Evolutionary conservation across 2,329 filamentous ascomycete genomes (phyloP).

Genomic region (Lasiodiplodia sp.): DNA sequence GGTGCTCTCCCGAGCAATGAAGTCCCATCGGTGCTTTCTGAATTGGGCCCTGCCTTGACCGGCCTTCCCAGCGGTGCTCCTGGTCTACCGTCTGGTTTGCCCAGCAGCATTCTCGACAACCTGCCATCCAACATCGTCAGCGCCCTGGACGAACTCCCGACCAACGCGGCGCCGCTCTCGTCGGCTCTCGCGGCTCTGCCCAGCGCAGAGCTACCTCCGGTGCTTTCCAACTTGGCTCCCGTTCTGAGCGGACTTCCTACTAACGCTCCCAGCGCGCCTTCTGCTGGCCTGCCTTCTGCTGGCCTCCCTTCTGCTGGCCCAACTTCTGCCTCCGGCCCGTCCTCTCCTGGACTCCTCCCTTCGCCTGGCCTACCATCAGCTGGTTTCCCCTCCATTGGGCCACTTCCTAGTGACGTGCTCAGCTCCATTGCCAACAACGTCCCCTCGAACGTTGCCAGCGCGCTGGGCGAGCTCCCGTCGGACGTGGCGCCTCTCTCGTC

Average conservation of each 20-base stretch:
- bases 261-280: not conserved
- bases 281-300: not conserved
- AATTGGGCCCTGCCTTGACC: not conserved
- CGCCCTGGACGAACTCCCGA: not conserved
- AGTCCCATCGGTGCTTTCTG: not conserved
- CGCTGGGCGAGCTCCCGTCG: not conserved
- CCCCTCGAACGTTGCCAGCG: not conserved
- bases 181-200: not conserved
- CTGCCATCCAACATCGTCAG: not conserved
- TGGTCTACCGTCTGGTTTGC: not conserved
- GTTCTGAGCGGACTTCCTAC: not conserved
- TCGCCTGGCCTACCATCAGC: not conserved
- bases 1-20: not conserved
- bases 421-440: not conserved
- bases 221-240: not conserved
- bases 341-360: not conserved
- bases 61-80: not conserved
- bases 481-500: not conserved
- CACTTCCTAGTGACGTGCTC: not conserved
- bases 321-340: not conserved
- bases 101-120: not conserved
- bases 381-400: not conserved
- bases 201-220: not conserved
- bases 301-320: not conserved
- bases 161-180: slow-evolving; percentile 8